A percentile compares a stretch with the other conserved stretches of the same genome.
Conservation (phyloP, 2,329 filamentous ascomycete genomes). For the Fusarium globosum region DNA sequence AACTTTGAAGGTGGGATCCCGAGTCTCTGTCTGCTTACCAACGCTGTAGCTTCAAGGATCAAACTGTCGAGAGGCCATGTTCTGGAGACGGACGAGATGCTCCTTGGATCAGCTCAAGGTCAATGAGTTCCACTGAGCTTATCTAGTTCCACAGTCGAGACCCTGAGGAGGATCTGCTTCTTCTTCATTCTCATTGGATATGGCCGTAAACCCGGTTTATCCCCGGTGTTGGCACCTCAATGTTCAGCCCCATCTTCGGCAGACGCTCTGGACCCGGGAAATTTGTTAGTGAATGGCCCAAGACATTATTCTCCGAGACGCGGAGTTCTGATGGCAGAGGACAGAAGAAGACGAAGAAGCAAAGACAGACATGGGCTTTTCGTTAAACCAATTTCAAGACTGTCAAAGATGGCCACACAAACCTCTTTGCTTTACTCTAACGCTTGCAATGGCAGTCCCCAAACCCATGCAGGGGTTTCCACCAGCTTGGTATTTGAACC, state of each 20-base stretch:
- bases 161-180: conserved; percentile 10
- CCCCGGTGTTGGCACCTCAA: background rate
- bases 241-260: background rate
- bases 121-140: conserved; percentile 18
- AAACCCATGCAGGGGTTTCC: background rate
- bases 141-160: conserved; percentile 16
- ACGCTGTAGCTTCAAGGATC: background rate
- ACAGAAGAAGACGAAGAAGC: background rate
- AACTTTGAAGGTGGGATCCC: background rate
- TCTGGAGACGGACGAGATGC: background rate
- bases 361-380: too few relatives aligned
- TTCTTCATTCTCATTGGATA: background rate
- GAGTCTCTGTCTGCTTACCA: background rate
- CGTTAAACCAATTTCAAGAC: rapidly evolving
- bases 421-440: background rate
- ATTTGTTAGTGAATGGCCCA: background rate
- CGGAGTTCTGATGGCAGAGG: background rate
- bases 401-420: rapidly evolving
- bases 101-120: background rate
- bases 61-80: too few relatives aligned
- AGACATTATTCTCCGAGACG: background rate
- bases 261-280: background rate
- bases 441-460: background rate
- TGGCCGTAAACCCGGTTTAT: background rate
- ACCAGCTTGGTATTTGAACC: background rate